These are phyloP conservation scores for Papiliotrema flavescens DNA, from an alignment of 1,284 basidiomycete genomes.

Conservation along the genomic window DNA sequence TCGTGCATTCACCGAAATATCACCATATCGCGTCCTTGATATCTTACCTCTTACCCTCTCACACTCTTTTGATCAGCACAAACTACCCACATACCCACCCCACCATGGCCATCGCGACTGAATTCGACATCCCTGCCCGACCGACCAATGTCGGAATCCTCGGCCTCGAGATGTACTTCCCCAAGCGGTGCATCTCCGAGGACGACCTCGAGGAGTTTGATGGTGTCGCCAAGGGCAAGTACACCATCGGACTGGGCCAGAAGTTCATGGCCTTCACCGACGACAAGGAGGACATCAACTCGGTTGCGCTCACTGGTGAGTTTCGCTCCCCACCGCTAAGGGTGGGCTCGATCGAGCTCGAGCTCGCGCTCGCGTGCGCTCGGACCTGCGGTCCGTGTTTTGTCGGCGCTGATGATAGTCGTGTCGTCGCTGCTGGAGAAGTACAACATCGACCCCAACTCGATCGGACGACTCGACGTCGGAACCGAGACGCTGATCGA, in stretches of 20 bases:
- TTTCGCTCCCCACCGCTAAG: too few relatives aligned
- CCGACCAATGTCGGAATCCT: constrained; percentile 90
- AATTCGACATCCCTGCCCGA: constrained; percentile 54
- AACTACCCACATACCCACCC: neutral
- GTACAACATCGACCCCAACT: constrained; percentile 92
- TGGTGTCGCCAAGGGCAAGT: constrained; percentile 92
- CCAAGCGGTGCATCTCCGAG: constrained; percentile 87
- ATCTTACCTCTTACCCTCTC: neutral
- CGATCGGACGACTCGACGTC: constrained; percentile 95
- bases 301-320: constrained; percentile 88
- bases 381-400: neutral
- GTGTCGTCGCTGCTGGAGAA: constrained; percentile 85
- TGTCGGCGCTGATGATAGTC: constrained; percentile 51
- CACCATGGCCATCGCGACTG: constrained; percentile 24
- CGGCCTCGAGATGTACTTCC: constrained; percentile 90
- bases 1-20: neutral
- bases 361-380: neutral
- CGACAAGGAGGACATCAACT: constrained; percentile 98
- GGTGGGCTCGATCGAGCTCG: too few relatives aligned
- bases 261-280: constrained; percentile 98
- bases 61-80: neutral
- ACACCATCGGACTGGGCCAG: constrained; percentile 98
- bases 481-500: constrained; percentile 99
- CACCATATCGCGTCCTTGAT: neutral
- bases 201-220: constrained; percentile 93